A percentile compares a stretch with the other conserved stretches of the same genome.
These are phyloP conservation scores for Przewalskia tangutica DNA, from an alignment of 257 asterid species.

Conservation along the genomic window DNA sequence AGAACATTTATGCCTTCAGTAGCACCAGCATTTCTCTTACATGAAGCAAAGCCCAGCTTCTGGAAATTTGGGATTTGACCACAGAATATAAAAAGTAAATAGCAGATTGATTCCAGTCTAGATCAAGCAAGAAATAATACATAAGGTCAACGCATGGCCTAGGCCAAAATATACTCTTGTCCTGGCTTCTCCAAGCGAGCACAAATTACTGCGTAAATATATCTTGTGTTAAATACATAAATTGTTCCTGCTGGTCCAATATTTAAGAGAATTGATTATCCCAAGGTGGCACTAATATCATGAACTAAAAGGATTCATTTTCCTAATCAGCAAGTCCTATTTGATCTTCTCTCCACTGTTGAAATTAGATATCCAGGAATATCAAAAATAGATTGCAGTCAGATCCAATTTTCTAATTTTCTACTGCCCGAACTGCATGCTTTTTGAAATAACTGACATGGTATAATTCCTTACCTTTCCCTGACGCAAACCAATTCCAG, in stretches of 20 bases:
- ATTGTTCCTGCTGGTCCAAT: neutral
- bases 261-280: neutral
- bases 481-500: conserved; percentile 87
- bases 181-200: conserved; percentile 1
- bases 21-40: conserved; percentile 71
- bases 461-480: conserved; percentile 51
- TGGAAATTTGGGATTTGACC: conserved; percentile 23
- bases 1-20: conserved; percentile 97
- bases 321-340: neutral
- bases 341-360: neutral
- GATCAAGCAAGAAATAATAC: neutral
- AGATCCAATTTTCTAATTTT: neutral
- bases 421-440: neutral
- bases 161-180: neutral
- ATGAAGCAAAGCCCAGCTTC: conserved; percentile 98
- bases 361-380: neutral
- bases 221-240: neutral
- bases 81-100: neutral
- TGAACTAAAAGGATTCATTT: neutral
- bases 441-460: neutral
- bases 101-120: neutral
- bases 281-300: neutral
- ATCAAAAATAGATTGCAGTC: neutral
- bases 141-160: neutral
- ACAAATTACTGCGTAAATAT: neutral